A percentile compares a stretch with the other conserved stretches of the same genome.
Evolutionary conservation across 768 basidiomycete genomes (phyloP).

Genomic region (Phallus indusiatus): DNA sequence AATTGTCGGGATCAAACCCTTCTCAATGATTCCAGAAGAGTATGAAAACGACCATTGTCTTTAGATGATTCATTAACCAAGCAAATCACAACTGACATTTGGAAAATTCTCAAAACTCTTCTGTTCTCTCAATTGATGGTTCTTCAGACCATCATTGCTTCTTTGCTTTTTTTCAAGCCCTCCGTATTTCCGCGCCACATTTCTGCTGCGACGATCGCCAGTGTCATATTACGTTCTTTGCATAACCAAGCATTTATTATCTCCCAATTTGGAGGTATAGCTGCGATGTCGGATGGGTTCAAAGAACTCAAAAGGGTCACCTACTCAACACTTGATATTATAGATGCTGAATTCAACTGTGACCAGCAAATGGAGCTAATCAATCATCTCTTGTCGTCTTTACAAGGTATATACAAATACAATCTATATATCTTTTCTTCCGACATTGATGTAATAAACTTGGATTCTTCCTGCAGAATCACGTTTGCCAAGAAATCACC

Average conservation of each 20-base stretch:
- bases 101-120: constrained; percentile 63
- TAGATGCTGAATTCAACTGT: constrained; percentile 30
- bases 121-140: constrained; percentile 70
- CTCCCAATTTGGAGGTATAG: constrained; percentile 69
- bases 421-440: too few species aligned
- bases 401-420: too few species aligned
- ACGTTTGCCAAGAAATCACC: background rate
- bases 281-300: constrained; percentile 49
- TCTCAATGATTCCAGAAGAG: background rate
- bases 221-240: constrained; percentile 45
- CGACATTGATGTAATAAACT: background rate
- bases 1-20: constrained; percentile 21
- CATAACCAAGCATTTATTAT: constrained; percentile 68
- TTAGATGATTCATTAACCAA: constrained; percentile 29
- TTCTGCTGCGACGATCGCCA: constrained; percentile 31
- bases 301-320: constrained; percentile 64
- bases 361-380: background rate
- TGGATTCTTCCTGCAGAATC: constrained; percentile 12
- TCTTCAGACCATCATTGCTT: constrained; percentile 48
- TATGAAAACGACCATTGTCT: constrained; percentile 21
- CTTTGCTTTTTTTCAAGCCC: constrained; percentile 44
- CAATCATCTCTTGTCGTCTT: too few species aligned
- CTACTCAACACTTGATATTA: constrained; percentile 68
- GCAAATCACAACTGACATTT: constrained; percentile 40
- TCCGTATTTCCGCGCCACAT: constrained; percentile 18